Percentiles rank a stretch among this genome's conserved stretches.
Evolutionary conservation across 1,284 basidiomycete genomes (phyloP).

Genomic region (Coniferiporia weirii): DNA sequence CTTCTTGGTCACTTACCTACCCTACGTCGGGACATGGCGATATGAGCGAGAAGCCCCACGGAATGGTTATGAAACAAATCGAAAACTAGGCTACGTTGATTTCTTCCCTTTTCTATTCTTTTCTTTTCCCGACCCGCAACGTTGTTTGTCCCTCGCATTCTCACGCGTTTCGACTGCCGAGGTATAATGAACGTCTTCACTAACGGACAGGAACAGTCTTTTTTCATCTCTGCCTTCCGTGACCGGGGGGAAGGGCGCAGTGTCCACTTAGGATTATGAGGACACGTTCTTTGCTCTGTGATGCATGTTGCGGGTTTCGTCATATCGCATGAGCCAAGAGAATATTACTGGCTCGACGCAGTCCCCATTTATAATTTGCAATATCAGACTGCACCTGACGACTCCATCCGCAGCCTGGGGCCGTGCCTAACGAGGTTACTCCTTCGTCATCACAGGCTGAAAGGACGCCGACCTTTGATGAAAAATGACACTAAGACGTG

Average conservation of each 20-base stretch:
- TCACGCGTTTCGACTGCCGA: background rate
- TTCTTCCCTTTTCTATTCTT: background rate
- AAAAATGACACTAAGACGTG: too few species aligned
- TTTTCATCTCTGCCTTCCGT: background rate
- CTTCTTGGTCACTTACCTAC: background rate
- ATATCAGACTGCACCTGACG: background rate
- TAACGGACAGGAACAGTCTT: background rate
- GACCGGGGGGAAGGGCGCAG: background rate
- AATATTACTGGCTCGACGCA: background rate
- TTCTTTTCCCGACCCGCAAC: background rate
- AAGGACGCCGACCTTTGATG: background rate
- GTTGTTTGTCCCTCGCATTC: background rate
- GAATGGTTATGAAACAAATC: background rate
- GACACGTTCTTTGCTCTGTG: background rate
- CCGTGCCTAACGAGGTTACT: background rate
- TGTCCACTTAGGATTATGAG: background rate
- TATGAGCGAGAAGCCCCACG: background rate
- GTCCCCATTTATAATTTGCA: background rate
- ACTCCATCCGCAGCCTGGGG: background rate
- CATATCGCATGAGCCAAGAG: background rate
- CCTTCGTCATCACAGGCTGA: background rate
- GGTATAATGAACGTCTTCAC: background rate
- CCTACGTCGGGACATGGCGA: background rate
- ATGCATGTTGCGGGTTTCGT: background rate
- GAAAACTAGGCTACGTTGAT: background rate